A percentile compares a stretch with the other conserved stretches of the same genome.
Evolutionary conservation across 2,329 filamentous ascomycete genomes (phyloP).

Genomic region (Plenodomus tracheiphilus): DNA sequence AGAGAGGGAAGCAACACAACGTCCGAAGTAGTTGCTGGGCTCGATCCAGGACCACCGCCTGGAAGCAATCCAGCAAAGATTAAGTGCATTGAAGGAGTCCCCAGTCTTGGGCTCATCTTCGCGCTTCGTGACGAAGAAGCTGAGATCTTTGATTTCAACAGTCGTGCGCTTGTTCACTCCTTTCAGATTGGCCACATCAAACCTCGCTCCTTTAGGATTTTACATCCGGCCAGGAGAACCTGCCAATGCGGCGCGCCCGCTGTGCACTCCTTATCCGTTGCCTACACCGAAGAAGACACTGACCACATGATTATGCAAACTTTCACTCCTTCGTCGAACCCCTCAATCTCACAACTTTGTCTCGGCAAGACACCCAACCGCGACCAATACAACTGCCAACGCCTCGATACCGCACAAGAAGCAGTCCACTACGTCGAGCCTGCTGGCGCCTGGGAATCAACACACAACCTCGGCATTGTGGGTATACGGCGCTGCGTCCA

Average conservation of each 20-base stretch:
- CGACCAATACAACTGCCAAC: slow-evolving; percentile 36
- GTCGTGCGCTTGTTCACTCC: slow-evolving; percentile 61
- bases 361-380: slow-evolving; percentile 52
- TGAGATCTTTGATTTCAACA: slow-evolving; percentile 64
- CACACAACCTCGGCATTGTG: slow-evolving; percentile 63
- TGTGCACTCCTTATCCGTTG: slow-evolving; percentile 65
- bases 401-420: slow-evolving; percentile 51
- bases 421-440: slow-evolving; percentile 59
- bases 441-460: slow-evolving; percentile 67
- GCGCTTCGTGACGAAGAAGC: slow-evolving; percentile 61
- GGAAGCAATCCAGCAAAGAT: slow-evolving; percentile 50
- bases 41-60: slow-evolving; percentile 41
- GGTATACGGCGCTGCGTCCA: slow-evolving; percentile 60
- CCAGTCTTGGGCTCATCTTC: slow-evolving; percentile 63
- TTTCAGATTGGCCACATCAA: slow-evolving; percentile 64
- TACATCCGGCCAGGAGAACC: slow-evolving; percentile 57
- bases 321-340: slow-evolving; percentile 59
- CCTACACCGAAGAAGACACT: slow-evolving; percentile 63
- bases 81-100: slow-evolving; percentile 62
- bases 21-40: slow-evolving; percentile 39
- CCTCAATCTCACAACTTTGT: slow-evolving; percentile 59
- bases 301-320: slow-evolving; percentile 68
- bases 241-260: slow-evolving; percentile 60
- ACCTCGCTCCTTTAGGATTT: slow-evolving; percentile 62
- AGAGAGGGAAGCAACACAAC: slow-evolving; percentile 27